Percentiles rank a stretch among this genome's conserved stretches.
Evolutionary conservation across 1,139 yeast genomes (phyloP).

Genomic region (Pichia sp.): DNA sequence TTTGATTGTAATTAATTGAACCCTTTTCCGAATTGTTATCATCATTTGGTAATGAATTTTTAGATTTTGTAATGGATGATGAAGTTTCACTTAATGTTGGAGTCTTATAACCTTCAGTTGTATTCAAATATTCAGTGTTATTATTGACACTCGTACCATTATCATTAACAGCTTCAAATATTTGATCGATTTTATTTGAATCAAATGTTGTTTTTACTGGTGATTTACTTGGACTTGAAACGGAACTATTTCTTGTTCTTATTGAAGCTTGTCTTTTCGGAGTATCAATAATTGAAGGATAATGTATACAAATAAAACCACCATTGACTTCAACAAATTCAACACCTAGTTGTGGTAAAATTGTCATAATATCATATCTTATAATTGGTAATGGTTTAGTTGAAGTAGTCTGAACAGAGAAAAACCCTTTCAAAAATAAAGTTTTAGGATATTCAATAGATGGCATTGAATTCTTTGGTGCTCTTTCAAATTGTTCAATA

Average conservation of each 20-base stretch:
- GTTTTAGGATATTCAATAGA: slow-evolving; percentile 92
- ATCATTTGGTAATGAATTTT: slow-evolving; percentile 1
- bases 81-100: slow-evolving; percentile 14
- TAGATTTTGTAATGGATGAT: slow-evolving; percentile 5
- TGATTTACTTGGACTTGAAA: slow-evolving; percentile 10
- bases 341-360: slow-evolving; percentile 70
- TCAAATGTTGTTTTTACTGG: slow-evolving; percentile 6
- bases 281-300: slow-evolving; percentile 37
- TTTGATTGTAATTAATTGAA: slow-evolving; percentile 2
- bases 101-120: slow-evolving; percentile 11
- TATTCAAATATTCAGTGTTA: slow-evolving; percentile 7
- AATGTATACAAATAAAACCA: slow-evolving; percentile 82
- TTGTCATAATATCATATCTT: slow-evolving; percentile 75
- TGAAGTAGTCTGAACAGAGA: slow-evolving; percentile 92
- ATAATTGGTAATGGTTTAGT: slow-evolving; percentile 88
- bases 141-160: no score
- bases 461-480: slow-evolving; percentile 81
- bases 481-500: slow-evolving; percentile 58
- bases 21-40: slow-evolving; percentile 9
- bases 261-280: slow-evolving; percentile 4
- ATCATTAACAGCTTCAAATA: background rate
- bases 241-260: slow-evolving; percentile 1
- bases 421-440: slow-evolving; percentile 86
- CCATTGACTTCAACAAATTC: slow-evolving; percentile 87
- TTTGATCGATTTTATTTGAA: slow-evolving; percentile 7